Base-by-base conservation (phyloP, 164 flowering plant genomes). In the Berberis vulgaris region DNA sequence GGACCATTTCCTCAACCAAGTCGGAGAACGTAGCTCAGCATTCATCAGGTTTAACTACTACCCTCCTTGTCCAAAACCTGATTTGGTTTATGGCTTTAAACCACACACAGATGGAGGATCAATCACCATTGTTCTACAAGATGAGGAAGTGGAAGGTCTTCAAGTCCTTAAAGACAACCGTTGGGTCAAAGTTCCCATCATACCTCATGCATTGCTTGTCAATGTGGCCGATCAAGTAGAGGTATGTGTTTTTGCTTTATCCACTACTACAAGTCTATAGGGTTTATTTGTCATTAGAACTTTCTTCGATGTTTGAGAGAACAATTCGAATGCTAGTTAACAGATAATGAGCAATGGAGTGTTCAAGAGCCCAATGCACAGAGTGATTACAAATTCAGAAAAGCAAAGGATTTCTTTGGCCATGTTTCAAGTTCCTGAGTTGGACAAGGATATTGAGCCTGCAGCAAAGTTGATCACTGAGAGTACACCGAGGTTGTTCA, bases 261-360 rank as follows among this genome's bases (percentile, higher is more conserved):
- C 1, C 8, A 5, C 6, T 41, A 41, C n/a, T 41, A 26, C 26
- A 26, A 26, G 26, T 26, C 26, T 26, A 26, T 26, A 26, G 26
- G 26, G 26, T 26, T 26, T 26, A 26, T 26, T 26, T 26, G 26
- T 26, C 26, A 26, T 26, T 26, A 26, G 26, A 26, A 26, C 26
- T 26, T 26, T 26, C 26, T 26, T 26, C 26, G 26, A 26, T 0
- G 26, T 45, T 11, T 2, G 40, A 43, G 39, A 12, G 6, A n/a
- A 8, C 49, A 46, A 46, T 7, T 47, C 5, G 0, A 7, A 56
- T 43, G 46, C 2, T 4, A 6, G 6, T 45, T 60, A 54, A 72
- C 79, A 85, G 89, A 83, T 83, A 72, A 78, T 81, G 84, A 83
- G 74, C 63, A 85, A 85, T 71, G 86, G 86, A 43, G 59, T 77